A percentile compares a stretch with the other conserved stretches of the same genome.
phyloP scores from a whole-genome alignment of 2,329 filamentous ascomycete species.

The Lachnellula suecica region DNA sequence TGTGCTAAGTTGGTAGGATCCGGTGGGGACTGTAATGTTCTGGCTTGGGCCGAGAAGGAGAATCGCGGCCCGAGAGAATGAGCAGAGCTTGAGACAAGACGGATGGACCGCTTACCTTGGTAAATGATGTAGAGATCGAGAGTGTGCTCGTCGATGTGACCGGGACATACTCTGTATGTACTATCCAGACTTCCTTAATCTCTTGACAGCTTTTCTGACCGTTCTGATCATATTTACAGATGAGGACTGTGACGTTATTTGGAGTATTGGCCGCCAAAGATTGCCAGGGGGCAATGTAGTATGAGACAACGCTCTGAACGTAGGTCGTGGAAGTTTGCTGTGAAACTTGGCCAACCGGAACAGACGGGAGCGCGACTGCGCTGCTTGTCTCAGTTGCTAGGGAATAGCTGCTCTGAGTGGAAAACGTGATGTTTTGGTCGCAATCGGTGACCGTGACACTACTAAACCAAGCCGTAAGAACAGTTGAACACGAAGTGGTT shows the following conservation, averaged over 20 bases:
- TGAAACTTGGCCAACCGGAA: neutral
- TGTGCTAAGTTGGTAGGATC: conserved; percentile 16
- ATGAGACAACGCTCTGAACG: conserved; percentile 23
- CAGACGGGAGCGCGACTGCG: neutral
- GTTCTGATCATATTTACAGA: conserved; percentile 14
- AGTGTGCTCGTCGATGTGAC: conserved; percentile 19
- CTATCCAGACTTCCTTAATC: conserved; percentile 25
- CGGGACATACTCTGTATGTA: conserved; percentile 16
- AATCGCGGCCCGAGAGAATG: conserved; percentile 12
- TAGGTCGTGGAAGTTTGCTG: conserved; percentile 9
- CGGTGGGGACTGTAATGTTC: conserved; percentile 16
- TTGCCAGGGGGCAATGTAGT: conserved; percentile 28
- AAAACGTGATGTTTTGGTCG: conserved; percentile 27
- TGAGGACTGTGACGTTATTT: conserved; percentile 18
- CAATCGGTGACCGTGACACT: conserved; percentile 25
- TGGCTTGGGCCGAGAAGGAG: conserved; percentile 16
- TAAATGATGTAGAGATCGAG: conserved; percentile 18
- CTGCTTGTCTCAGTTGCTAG: conserved; percentile 14
- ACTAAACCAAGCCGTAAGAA: conserved; percentile 24
- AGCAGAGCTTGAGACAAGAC: neutral
- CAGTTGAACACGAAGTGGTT: conserved; percentile 22
- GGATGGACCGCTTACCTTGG: conserved; percentile 12
- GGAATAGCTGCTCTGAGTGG: conserved; percentile 22
- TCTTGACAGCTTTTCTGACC: conserved; percentile 10
- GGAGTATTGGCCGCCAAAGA: conserved; percentile 21